These are phyloP conservation scores for Aspergillus sp. DNA, from an alignment of 2,329 filamentous ascomycete genomes.

Conservation along the genomic window DNA sequence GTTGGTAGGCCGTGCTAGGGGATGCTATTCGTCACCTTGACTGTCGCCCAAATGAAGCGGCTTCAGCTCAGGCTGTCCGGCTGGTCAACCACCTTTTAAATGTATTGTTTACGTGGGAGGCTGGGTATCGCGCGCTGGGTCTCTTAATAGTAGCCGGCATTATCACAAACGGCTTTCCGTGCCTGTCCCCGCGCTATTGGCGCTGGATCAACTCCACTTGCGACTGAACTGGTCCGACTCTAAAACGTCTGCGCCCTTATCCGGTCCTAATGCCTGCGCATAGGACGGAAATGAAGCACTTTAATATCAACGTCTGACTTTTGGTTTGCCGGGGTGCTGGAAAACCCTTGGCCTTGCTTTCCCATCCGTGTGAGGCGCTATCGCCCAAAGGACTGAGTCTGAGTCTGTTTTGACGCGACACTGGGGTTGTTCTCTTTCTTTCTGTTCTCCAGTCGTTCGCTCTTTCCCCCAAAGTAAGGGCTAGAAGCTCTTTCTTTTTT, in stretches of 20 bases:
- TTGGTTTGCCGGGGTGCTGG: constrained; percentile 23
- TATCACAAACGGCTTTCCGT: constrained; percentile 18
- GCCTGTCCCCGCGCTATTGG: constrained; percentile 21
- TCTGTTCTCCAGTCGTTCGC: constrained; percentile 17
- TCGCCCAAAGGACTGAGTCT: constrained; percentile 15
- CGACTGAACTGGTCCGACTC: constrained; percentile 13
- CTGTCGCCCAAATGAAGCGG: not conserved
- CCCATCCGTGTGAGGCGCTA: constrained; percentile 19
- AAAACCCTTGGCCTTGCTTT: constrained; percentile 25
- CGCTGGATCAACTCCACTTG: constrained; percentile 19
- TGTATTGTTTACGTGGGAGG: constrained; percentile 1
- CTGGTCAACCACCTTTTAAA: not conserved
- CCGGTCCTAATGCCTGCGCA: constrained; percentile 12
- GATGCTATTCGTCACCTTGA: not conserved
- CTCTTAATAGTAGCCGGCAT: not conserved
- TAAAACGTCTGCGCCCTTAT: constrained; percentile 17
- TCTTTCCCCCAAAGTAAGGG: constrained; percentile 25
- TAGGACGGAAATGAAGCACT: constrained; percentile 18
- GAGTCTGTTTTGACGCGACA: constrained; percentile 11
- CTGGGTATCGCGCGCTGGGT: not conserved
- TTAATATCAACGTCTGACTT: constrained; percentile 24
- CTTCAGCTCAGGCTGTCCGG: not conserved
- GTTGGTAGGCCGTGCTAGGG: not conserved
- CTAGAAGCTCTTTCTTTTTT: constrained; percentile 31
- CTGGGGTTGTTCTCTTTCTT: constrained; percentile 17